Evolutionary conservation across 441 rosid genomes (phyloP), one percentile per base, ranked within the genome.

Genomic region (Erodium texanum): DNA sequence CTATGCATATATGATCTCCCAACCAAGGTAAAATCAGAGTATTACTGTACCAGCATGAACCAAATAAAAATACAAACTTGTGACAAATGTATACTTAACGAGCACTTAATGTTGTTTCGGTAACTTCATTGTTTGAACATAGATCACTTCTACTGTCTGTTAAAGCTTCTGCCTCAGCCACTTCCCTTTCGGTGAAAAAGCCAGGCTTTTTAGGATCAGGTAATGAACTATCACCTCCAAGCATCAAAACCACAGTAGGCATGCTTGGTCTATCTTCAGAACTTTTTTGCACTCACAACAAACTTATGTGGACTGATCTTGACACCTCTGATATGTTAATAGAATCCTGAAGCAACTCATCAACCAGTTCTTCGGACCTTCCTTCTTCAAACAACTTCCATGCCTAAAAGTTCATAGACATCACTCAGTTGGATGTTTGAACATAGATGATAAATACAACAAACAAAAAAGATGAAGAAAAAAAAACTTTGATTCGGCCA

Each of bases 201-300:
- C 68, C 78, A 4, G 78, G 75, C 62, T 71, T 69, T 68, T 75
- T 75, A 14, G 78, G 78, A 9, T 3, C 50, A 43, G 78, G 73
- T 69, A 71, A 65, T 16, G 29, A 34, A 20, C 32, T 63, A 22
- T 71, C 70, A 48, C 66, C 68, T 2, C 66, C 61, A 43, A 76
- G 36, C 70, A 76, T 69, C 64, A 65, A 58, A 27, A 68, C 70
- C 0, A 59, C 70, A 2, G 64, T 38, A 4, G 69, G 59, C 68
- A 68, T 71, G 48, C 32, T 71, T 10, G 75, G 79, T 32, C 79
- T 71, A 8, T 76, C 79, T 16, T 41, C 62, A 0, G 79, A 72
- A 32, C 65, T 68, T 19, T 32, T 24, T 54, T 76, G 79, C 41
- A 69, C 79, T 1, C 79, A 71, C 18, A 76, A 63, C 1, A 76